phyloP scores from a whole-genome alignment of 1,139 yeast species.

The Pneumocystis sp. region DNA sequence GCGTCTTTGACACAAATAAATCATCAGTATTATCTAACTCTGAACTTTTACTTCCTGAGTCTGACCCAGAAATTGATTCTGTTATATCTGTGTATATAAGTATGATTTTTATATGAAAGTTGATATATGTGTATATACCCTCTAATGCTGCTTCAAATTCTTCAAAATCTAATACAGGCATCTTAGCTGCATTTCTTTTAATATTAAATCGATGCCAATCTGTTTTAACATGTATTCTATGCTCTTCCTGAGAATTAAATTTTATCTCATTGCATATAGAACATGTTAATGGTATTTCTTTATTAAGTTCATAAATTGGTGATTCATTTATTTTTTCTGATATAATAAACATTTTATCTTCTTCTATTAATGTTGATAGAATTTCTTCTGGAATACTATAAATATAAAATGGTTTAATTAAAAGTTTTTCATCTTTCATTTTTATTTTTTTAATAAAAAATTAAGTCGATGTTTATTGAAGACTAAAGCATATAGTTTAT shows the following conservation, averaged over 20 bases:
- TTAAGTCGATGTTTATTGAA: neutral
- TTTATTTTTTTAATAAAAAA: neutral
- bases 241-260: constrained; percentile 18
- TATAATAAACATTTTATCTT: neutral
- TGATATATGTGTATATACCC: constrained; percentile 16
- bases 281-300: neutral
- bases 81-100: neutral
- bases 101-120: too few species aligned
- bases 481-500: neutral
- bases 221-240: constrained; percentile 41
- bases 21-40: constrained; percentile 9
- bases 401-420: neutral
- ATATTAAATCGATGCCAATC: constrained; percentile 50
- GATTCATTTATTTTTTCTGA: neutral
- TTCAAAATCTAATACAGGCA: constrained; percentile 37
- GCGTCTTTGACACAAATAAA: constrained; percentile 25
- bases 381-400: neutral
- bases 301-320: neutral
- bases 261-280: neutral
- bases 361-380: neutral
- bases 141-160: constrained; percentile 47
- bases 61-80: neutral
- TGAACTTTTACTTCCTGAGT: neutral
- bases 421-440: neutral
- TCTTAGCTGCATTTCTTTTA: constrained; percentile 36